These are phyloP conservation scores for Emericellopsis terricola DNA, from an alignment of 495 filamentous ascomycete genomes.

Conservation along the genomic window DNA sequence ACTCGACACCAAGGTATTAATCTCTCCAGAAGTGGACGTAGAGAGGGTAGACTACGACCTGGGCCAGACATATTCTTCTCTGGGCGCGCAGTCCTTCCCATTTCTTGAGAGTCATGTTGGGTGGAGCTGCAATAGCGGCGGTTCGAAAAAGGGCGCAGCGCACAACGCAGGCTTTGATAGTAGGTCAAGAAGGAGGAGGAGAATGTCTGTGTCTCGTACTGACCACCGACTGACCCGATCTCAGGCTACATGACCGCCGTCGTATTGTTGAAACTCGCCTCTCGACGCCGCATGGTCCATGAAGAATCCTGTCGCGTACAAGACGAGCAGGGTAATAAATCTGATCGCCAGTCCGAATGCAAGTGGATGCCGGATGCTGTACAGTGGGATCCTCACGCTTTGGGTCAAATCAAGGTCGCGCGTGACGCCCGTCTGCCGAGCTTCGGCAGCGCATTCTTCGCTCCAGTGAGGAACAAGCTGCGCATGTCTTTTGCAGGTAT, in stretches of 20 bases:
- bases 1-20: slow-evolving; percentile 66
- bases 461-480: not conserved
- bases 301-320: too few relatives aligned
- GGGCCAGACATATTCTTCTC: not conserved
- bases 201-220: too few relatives aligned
- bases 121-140: not conserved
- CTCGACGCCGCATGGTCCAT: too few relatives aligned
- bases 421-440: not conserved
- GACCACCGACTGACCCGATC: too few relatives aligned
- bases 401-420: too few relatives aligned
- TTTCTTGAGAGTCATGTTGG: not conserved
- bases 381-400: too few relatives aligned
- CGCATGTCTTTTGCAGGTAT: not conserved
- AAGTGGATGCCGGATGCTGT: too few relatives aligned
- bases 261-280: slow-evolving; percentile 41
- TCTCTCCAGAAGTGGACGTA: slow-evolving; percentile 15
- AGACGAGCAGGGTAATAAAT: too few relatives aligned
- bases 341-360: too few relatives aligned
- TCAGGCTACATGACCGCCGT: slow-evolving; percentile 42
- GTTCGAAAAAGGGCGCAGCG: not conserved
- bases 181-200: too few relatives aligned
- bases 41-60: not conserved
- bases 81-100: slow-evolving; percentile 13
- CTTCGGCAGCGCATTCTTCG: not conserved
- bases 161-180: slow-evolving; percentile 63